phyloP scores from a whole-genome alignment of 305 asterid genomes.

The Galium porrigens region DNA sequence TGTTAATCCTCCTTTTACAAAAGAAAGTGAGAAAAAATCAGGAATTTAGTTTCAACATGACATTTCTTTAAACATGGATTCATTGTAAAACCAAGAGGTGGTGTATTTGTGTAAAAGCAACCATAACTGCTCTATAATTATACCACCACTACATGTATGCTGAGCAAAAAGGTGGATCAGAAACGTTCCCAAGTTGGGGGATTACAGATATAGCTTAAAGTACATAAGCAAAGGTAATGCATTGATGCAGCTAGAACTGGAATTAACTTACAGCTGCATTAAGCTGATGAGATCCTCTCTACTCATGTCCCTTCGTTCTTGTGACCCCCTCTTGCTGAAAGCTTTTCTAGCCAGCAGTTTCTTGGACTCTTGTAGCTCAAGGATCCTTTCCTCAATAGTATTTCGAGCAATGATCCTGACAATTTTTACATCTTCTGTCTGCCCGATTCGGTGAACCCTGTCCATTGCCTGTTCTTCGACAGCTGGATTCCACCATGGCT shows the following conservation, averaged over 20 bases:
- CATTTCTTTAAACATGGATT: no score
- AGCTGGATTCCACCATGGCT: conserved; percentile 99
- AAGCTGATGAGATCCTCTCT: conserved; percentile 49
- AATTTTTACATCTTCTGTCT: conserved; percentile 50
- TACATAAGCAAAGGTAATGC: conserved; percentile 3
- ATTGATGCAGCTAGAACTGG: background rate
- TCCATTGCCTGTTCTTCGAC: conserved; percentile 97
- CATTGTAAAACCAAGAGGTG: no score
- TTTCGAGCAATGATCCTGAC: conserved; percentile 64
- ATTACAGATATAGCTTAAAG: conserved; percentile 2
- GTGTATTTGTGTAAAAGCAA: no score
- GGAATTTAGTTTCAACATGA: no score
- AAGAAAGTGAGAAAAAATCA: no score
- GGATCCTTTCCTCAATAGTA: conserved; percentile 65
- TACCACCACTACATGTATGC: background rate
- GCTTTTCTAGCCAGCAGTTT: conserved; percentile 53
- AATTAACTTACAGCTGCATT: conserved; percentile 40
- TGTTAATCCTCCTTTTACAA: no score
- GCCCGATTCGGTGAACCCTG: conserved; percentile 84
- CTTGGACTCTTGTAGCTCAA: conserved; percentile 64
- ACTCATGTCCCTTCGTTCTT: conserved; percentile 42
- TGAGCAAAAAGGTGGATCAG: background rate
- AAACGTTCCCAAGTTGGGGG: conserved; percentile 1
- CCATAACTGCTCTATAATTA: background rate
- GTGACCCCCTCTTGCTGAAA: conserved; percentile 37